These are phyloP conservation scores for Sicyos baderoa DNA, from an alignment of 306 rosid species.

Conservation along the genomic window DNA sequence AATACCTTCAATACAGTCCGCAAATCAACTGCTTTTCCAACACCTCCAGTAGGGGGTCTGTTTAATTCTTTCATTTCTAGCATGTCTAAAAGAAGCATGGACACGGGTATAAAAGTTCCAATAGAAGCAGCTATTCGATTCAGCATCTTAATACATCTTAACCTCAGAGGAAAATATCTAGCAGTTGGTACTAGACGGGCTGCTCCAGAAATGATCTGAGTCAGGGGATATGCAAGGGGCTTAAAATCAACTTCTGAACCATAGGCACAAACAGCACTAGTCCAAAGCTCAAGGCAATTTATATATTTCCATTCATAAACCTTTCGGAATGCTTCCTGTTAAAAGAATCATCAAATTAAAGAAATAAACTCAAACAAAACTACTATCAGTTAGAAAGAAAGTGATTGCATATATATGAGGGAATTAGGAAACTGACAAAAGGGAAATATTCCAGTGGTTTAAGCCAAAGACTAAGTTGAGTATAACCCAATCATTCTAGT, in stretches of 20 bases:
- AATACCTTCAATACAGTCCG: constrained; percentile 66
- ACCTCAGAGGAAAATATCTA: constrained; percentile 71
- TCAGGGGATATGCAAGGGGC: constrained; percentile 82
- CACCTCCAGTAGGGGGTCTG: constrained; percentile 71
- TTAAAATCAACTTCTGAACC: constrained; percentile 62
- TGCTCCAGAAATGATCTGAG: constrained; percentile 78
- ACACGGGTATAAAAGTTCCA: constrained; percentile 60
- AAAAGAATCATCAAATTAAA: constrained; percentile 20
- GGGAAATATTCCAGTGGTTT: background rate
- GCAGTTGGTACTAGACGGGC: constrained; percentile 91
- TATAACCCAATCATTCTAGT: too few relatives aligned
- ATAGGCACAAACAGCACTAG: constrained; percentile 65
- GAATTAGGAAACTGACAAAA: background rate
- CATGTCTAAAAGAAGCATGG: constrained; percentile 90
- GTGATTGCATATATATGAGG: background rate
- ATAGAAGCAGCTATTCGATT: constrained; percentile 65
- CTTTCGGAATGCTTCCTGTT: constrained; percentile 82
- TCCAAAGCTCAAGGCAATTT: constrained; percentile 93
- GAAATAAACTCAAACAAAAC: background rate
- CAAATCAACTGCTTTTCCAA: constrained; percentile 82
- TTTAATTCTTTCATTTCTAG: constrained; percentile 92
- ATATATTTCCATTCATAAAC: constrained; percentile 92
- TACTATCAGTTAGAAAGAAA: background rate
- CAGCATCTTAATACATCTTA: constrained; percentile 76
- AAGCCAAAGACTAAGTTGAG: too few relatives aligned